Conservation (phyloP, 192 early-diverging fungal genomes). For the Funneliformis geosporum region DNA sequence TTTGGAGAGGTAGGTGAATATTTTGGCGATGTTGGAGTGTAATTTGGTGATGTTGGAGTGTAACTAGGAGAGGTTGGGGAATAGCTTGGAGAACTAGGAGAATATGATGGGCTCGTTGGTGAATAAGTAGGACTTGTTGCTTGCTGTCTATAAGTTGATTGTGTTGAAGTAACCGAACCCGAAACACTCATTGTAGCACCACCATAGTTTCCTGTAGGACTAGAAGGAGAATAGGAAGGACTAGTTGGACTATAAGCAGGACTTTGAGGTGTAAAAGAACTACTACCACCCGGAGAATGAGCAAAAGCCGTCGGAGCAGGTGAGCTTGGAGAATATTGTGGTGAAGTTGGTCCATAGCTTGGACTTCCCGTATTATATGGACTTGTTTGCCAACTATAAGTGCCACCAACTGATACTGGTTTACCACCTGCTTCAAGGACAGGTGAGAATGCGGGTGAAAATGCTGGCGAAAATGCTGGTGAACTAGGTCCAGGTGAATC, state of each 20-base stretch:
- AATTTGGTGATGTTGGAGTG: slow-evolving; percentile 73
- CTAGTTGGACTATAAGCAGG: slow-evolving; percentile 74
- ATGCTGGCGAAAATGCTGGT: slow-evolving; percentile 21
- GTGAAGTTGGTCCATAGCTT: slow-evolving; percentile 48
- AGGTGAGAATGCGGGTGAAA: slow-evolving; percentile 16
- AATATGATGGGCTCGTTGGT: slow-evolving; percentile 74
- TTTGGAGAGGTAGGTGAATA: slow-evolving; percentile 68
- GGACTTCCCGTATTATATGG: slow-evolving; percentile 38
- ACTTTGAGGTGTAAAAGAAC: slow-evolving; percentile 47
- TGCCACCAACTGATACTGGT: slow-evolving; percentile 29
- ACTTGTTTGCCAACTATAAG: slow-evolving; percentile 60
- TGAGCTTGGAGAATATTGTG: slow-evolving; percentile 53
- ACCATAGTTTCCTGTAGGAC: slow-evolving; percentile 58
- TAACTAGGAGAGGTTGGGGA: slow-evolving; percentile 73
- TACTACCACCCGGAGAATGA: slow-evolving; percentile 41
- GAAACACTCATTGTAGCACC: not conserved
- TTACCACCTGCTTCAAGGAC: slow-evolving; percentile 11
- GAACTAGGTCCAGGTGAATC: slow-evolving; percentile 11
- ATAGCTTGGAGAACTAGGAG: slow-evolving; percentile 70
- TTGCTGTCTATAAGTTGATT: slow-evolving; percentile 39
- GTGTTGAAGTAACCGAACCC: slow-evolving; percentile 21
- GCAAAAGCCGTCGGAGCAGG: slow-evolving; percentile 45
- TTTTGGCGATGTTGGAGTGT: slow-evolving; percentile 74
- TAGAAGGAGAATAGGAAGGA: slow-evolving; percentile 78
- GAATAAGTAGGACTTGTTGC: slow-evolving; percentile 69